Conservation (phyloP, 1,284 basidiomycete species). For the Tetrapyrgos nigripes region DNA sequence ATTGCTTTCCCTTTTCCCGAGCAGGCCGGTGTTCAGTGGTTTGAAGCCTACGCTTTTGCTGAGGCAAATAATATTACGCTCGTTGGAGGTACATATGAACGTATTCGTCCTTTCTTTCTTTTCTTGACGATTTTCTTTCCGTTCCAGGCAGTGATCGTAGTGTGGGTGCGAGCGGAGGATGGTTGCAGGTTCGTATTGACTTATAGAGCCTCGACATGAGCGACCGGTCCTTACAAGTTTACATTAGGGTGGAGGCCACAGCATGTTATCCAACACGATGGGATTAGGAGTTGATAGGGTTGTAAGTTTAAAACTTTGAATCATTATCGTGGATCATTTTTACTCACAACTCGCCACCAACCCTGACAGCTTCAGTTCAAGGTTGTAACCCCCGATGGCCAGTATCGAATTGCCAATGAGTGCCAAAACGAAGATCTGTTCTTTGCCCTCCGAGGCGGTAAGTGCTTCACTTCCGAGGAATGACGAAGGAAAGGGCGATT, state of each 20-base stretch:
- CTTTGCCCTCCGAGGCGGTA: conserved; percentile 51
- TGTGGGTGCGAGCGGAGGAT: conserved; percentile 38
- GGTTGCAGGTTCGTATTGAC: conserved; percentile 28
- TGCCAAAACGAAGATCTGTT: conserved; percentile 50
- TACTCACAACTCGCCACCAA: background rate
- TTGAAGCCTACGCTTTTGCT: conserved; percentile 46
- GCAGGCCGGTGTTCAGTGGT: conserved; percentile 49
- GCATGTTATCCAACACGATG: conserved; percentile 41
- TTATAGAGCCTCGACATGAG: too few relatives aligned
- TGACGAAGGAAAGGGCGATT: too few relatives aligned
- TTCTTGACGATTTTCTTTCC: conserved; percentile 22
- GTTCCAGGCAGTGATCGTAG: conserved; percentile 40
- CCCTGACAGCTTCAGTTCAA: conserved; percentile 43
- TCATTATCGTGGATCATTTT: background rate
- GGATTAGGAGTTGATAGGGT: conserved; percentile 50
- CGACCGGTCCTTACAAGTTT: background rate
- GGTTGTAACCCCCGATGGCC: conserved; percentile 48
- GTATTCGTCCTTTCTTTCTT: background rate
- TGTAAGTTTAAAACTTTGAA: conserved; percentile 26
- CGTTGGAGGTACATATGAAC: conserved; percentile 34
- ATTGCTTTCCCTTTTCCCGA: too few relatives aligned
- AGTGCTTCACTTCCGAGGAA: background rate
- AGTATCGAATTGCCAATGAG: conserved; percentile 40
- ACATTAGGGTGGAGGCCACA: conserved; percentile 57
- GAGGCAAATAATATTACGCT: conserved; percentile 44